Conservation (phyloP, 129 eudicot species). For the Silybum marianum region DNA sequence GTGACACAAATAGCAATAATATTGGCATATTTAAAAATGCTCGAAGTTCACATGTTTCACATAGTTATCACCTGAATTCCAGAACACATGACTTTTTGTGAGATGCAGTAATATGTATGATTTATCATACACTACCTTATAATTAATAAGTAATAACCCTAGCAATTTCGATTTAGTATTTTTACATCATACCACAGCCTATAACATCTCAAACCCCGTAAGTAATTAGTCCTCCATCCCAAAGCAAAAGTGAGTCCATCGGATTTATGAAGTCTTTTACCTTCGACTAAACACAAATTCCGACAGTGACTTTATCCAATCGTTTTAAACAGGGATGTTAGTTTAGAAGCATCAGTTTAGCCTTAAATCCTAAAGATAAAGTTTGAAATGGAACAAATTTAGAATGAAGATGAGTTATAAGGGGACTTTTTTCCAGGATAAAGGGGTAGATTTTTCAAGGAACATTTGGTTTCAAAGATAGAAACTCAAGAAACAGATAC, state of each 20-base stretch:
- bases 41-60: constrained; percentile 13
- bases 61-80: constrained; percentile 10
- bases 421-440: background rate
- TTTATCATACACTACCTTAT: background rate
- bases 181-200: background rate
- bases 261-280: background rate
- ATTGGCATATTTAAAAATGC: constrained; percentile 6
- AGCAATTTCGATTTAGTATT: background rate
- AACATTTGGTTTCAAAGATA: background rate
- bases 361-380: background rate
- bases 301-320: background rate
- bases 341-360: background rate
- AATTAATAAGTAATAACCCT: background rate
- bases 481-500: background rate
- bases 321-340: background rate
- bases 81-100: background rate
- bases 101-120: background rate
- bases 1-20: background rate
- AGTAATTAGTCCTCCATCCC: no score
- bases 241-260: background rate
- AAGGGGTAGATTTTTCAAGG: background rate
- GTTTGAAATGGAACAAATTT: background rate
- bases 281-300: constrained; percentile 3
- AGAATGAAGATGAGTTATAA: background rate
- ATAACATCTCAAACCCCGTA: background rate